Percentiles rank a stretch among this genome's conserved stretches.
phyloP scores from a whole-genome alignment of 2,329 filamentous ascomycete species.

The Verticillium isaacii region DNA sequence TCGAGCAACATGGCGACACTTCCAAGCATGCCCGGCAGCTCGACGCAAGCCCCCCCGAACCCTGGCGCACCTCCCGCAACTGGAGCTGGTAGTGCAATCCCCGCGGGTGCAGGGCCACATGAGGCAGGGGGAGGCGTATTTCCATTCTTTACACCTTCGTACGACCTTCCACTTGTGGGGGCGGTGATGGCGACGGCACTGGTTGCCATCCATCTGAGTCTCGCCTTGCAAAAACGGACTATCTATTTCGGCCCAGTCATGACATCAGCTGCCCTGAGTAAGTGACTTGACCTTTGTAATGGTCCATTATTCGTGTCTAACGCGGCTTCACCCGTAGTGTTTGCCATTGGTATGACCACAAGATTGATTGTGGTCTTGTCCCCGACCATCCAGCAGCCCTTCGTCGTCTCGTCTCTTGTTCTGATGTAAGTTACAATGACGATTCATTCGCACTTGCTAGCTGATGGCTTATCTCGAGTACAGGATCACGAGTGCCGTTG shows the following conservation, averaged over 20 bases:
- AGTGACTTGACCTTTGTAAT: neutral
- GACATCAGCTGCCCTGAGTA: neutral
- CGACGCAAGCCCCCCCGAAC: neutral
- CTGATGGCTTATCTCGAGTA: neutral
- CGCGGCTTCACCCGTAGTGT: neutral
- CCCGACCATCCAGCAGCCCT: neutral
- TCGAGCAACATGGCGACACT: neutral
- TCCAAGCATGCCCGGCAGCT: neutral
- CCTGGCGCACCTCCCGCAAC: neutral
- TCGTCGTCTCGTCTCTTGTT: neutral
- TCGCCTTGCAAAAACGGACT: neutral
- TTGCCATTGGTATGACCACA: neutral
- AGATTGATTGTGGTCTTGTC: neutral
- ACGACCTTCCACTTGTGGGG: neutral
- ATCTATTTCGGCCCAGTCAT: neutral
- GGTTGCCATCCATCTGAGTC: neutral
- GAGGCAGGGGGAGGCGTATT: neutral
- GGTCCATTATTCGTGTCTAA: neutral
- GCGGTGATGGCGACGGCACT: neutral
- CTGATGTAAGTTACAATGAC: neutral
- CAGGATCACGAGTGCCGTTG: neutral
- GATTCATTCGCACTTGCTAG: too few relatives aligned
- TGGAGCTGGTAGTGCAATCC: neutral
- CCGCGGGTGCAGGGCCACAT: neutral
- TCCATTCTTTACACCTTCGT: constrained; percentile 2